These are phyloP conservation scores for Phanerochaete carnosa DNA, from an alignment of 768 basidiomycete species.

Conservation along the genomic window DNA sequence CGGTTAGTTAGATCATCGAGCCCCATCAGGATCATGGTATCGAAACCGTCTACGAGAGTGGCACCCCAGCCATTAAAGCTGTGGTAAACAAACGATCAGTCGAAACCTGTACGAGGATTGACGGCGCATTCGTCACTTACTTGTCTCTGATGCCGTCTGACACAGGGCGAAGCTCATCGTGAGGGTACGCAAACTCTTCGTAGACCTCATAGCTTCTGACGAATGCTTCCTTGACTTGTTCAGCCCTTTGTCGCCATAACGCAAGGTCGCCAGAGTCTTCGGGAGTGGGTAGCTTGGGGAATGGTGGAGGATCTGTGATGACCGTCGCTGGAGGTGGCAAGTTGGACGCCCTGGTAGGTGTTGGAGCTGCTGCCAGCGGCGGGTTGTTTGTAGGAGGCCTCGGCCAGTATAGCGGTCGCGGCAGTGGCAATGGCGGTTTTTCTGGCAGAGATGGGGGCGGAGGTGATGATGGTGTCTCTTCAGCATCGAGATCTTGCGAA, in stretches of 20 bases:
- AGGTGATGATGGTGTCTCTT: background rate
- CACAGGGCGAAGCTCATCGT: constrained; percentile 62
- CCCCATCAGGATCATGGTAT: constrained; percentile 83
- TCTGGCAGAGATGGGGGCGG: background rate
- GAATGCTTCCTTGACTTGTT: constrained; percentile 58
- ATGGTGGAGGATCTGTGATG: background rate
- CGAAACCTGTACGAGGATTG: background rate
- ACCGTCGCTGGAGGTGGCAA: background rate
- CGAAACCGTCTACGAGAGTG: constrained; percentile 77
- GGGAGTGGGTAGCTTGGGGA: background rate
- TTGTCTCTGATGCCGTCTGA: constrained; percentile 43
- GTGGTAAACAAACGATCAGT: background rate
- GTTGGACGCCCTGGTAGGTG: background rate
- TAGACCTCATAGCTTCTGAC: constrained; percentile 67
- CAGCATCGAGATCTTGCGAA: background rate
- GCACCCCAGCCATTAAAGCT: constrained; percentile 84
- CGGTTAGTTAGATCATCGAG: constrained; percentile 65
- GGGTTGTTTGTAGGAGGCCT: background rate
- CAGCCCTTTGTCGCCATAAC: constrained; percentile 50
- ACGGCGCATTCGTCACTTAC: constrained; percentile 33
- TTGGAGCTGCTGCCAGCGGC: background rate
- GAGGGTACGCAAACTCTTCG: constrained; percentile 54
- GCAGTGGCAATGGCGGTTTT: background rate
- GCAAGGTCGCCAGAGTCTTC: background rate
- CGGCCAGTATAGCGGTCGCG: background rate